Conservation (phyloP, 257 asterid genomes). For the Dorcoceras hygrometricum region DNA sequence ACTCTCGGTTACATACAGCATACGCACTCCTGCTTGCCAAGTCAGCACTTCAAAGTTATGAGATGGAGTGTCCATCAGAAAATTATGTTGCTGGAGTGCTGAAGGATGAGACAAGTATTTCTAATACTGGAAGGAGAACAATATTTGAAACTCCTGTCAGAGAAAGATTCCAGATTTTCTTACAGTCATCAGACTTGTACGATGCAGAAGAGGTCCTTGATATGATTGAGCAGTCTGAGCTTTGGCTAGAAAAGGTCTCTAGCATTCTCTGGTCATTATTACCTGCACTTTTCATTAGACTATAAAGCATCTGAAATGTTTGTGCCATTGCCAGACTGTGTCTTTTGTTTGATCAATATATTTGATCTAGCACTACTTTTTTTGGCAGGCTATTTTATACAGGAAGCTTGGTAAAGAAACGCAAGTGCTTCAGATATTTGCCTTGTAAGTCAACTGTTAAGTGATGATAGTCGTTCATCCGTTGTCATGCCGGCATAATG, state of each 20-base stretch:
- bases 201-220: conserved; percentile 87
- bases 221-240: conserved; percentile 82
- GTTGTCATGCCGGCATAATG: conserved; percentile 1
- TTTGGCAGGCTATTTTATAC: conserved; percentile 89
- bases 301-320: conserved; percentile 2
- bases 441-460: conserved; percentile 58
- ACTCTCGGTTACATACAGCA: conserved; percentile 69
- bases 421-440: conserved; percentile 79
- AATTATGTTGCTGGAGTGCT: conserved; percentile 32
- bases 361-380: conserved; percentile 18
- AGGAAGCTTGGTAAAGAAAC: conserved; percentile 95
- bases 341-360: background rate
- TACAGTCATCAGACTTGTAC: conserved; percentile 83
- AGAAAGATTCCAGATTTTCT: conserved; percentile 80
- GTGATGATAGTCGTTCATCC: background rate
- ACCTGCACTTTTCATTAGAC: conserved; percentile 17
- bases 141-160: conserved; percentile 74
- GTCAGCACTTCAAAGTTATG: conserved; percentile 71
- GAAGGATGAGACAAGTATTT: conserved; percentile 33
- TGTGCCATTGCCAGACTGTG: conserved; percentile 21
- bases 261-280: conserved; percentile 10
- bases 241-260: conserved; percentile 92
- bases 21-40: conserved; percentile 87
- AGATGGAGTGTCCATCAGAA: conserved; percentile 41
- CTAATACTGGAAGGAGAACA: conserved; percentile 39